Conservation (phyloP, 805 yeast species). For the Cyberlindnera galapagoensis region DNA sequence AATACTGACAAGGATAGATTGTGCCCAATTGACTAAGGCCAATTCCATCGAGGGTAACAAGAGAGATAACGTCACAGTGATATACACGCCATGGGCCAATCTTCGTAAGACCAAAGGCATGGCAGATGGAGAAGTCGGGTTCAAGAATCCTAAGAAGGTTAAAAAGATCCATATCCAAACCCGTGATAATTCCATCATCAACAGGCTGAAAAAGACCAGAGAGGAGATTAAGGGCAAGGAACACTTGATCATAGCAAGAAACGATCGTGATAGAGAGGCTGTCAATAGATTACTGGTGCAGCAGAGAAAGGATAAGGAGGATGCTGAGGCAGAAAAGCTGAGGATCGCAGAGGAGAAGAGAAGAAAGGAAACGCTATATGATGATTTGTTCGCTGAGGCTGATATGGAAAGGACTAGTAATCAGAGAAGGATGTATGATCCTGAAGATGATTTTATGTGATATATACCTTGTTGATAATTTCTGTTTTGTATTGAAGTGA, state of each 20-base stretch:
- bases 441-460: constrained; percentile 55
- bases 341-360: constrained; percentile 32
- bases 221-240: constrained; percentile 37
- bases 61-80: constrained; percentile 54
- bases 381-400: constrained; percentile 43
- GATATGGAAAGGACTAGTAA: constrained; percentile 37
- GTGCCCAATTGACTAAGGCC: constrained; percentile 70
- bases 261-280: constrained; percentile 33
- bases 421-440: constrained; percentile 42
- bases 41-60: constrained; percentile 75
- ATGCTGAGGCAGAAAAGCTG: constrained; percentile 30
- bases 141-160: constrained; percentile 51
- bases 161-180: constrained; percentile 46
- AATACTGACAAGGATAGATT: constrained; percentile 25
- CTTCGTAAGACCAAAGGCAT: constrained; percentile 59
- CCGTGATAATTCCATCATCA: constrained; percentile 53
- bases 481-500: too few species aligned
- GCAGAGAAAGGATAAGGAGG: constrained; percentile 21
- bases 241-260: constrained; percentile 28
- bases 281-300: constrained; percentile 16
- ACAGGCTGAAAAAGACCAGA: constrained; percentile 59
- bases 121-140: constrained; percentile 77
- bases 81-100: constrained; percentile 71
- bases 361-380: constrained; percentile 36
- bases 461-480: too few species aligned